Conservation (phyloP, 768 basidiomycete genomes). For the Filobasidium wieringae region DNA sequence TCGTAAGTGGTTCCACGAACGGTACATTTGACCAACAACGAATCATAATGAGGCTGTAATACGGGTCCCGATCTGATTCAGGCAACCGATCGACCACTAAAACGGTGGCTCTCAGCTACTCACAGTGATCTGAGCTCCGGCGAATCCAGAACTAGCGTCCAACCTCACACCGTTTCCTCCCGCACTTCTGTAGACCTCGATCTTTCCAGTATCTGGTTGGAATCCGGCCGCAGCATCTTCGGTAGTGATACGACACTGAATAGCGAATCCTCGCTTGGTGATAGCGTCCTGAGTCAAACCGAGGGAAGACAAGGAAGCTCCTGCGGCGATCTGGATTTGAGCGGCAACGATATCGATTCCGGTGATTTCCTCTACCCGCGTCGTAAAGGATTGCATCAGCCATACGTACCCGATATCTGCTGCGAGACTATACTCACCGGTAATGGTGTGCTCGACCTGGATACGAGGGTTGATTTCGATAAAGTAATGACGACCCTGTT, state of each 20-base stretch:
- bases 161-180: constrained; percentile 97
- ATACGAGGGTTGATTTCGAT: constrained; percentile 99
- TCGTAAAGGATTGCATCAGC: constrained; percentile 9
- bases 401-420: too few relatives aligned
- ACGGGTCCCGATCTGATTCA: background rate
- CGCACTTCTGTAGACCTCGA: constrained; percentile 96
- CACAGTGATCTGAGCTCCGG: constrained; percentile 96
- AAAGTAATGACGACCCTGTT: constrained; percentile 92
- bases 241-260: constrained; percentile 96
- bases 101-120: constrained; percentile 22
- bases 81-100: background rate
- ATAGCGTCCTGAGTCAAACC: constrained; percentile 93
- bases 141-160: constrained; percentile 93
- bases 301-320: constrained; percentile 85
- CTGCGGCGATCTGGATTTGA: constrained; percentile 99
- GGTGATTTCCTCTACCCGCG: constrained; percentile 80
- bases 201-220: constrained; percentile 98
- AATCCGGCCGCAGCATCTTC: constrained; percentile 85
- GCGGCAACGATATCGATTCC: constrained; percentile 98
- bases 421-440: constrained; percentile 48
- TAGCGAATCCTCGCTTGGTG: constrained; percentile 89
- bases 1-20: constrained; percentile 97
- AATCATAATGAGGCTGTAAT: constrained; percentile 87
- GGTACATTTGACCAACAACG: constrained; percentile 87
- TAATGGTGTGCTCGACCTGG: constrained; percentile 99